Conservation (phyloP, 1,139 yeast genomes). For the Saccharomyces hybrid region DNA sequence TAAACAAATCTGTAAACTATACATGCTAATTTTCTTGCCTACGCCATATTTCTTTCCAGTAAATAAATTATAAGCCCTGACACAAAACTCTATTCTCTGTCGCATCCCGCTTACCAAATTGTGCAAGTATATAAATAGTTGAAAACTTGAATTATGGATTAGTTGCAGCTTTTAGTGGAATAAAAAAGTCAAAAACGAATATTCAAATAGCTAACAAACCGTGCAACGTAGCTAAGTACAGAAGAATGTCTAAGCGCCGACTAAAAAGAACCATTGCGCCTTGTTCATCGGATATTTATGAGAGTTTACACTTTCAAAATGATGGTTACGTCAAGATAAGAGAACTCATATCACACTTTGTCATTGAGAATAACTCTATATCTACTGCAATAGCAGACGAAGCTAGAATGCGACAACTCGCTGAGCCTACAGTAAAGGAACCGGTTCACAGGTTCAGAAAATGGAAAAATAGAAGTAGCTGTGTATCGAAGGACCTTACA, state of each 20-base stretch:
- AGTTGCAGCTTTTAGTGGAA: not conserved
- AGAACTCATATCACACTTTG: not conserved
- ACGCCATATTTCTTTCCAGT: not conserved
- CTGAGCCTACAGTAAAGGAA: not conserved
- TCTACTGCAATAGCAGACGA: not conserved
- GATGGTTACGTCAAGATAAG: not conserved
- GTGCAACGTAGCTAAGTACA: not conserved
- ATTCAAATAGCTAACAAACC: not conserved
- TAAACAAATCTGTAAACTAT: not conserved
- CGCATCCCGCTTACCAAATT: not conserved
- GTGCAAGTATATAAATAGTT: not conserved
- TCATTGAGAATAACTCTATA: not conserved
- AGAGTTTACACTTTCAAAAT: not conserved
- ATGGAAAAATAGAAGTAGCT: not conserved
- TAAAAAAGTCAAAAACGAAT: too few species aligned
- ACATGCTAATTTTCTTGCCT: not conserved
- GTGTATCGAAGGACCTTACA: not conserved
- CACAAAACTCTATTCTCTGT: not conserved
- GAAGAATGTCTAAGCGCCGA: not conserved
- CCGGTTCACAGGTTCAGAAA: not conserved
- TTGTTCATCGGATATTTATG: not conserved
- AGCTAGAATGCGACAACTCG: not conserved
- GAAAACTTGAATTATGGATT: not conserved
- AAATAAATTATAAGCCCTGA: not conserved
- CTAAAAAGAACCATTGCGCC: not conserved